Evolutionary conservation across 1,139 yeast genomes (phyloP).

Genomic region (Taiozyma sp.): DNA sequence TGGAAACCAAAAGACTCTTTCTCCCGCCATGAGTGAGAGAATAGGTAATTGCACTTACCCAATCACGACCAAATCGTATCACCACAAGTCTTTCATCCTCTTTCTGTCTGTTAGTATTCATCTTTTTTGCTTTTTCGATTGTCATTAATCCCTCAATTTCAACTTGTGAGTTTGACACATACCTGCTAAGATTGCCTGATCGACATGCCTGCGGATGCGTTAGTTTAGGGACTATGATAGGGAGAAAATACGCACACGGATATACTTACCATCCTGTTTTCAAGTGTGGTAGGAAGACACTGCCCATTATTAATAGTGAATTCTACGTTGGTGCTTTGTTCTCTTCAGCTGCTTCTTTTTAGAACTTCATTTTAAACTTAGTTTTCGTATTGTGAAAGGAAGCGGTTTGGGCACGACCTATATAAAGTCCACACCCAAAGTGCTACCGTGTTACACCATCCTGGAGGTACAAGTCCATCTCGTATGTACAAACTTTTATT

Average conservation of each 20-base stretch:
- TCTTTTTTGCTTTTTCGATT: background rate
- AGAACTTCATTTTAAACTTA: no score
- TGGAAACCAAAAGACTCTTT: no score
- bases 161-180: conserved; percentile 1
- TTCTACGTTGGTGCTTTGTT: background rate
- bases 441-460: no score
- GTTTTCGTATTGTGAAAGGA: no score
- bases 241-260: background rate
- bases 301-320: conserved; percentile 54
- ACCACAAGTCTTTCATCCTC: conserved; percentile 89
- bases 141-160: background rate
- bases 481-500: background rate
- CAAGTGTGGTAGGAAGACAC: conserved; percentile 83
- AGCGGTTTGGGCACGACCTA: no score
- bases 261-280: conserved; percentile 62
- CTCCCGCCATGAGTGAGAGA: no score
- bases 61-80: conserved; percentile 80
- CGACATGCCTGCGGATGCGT: conserved; percentile 69
- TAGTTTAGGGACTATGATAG: background rate
- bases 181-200: conserved; percentile 74
- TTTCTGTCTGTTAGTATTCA: conserved; percentile 14
- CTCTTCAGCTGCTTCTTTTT: no score
- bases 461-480: no score
- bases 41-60: conserved; percentile 11
- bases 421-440: no score